phyloP scores from a whole-genome alignment of 441 rosid genomes.

The Euphorbia schlechtendalii region DNA sequence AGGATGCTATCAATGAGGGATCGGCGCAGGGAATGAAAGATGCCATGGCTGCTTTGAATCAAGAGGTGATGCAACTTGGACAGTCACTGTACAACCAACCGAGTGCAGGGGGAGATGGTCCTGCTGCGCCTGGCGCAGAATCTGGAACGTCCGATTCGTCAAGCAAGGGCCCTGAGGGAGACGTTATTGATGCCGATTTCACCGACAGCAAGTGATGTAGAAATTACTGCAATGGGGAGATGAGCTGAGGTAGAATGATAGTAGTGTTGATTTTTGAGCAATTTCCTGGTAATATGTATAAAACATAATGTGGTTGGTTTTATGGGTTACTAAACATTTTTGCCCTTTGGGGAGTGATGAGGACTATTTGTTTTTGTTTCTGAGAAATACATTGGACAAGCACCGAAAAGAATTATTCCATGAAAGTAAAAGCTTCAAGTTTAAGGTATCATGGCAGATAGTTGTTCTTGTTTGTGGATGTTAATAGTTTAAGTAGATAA shows the following conservation, averaged over 20 bases:
- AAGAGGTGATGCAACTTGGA: slow-evolving; percentile 92
- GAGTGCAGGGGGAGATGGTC: slow-evolving; percentile 49
- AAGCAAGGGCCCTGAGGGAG: slow-evolving; percentile 60
- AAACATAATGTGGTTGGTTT: too few relatives aligned
- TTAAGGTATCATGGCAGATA: too few relatives aligned
- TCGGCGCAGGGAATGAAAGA: slow-evolving; percentile 69
- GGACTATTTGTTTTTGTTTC: too few relatives aligned
- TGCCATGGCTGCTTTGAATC: slow-evolving; percentile 74
- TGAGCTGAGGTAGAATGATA: too few relatives aligned
- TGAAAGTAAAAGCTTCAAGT: too few relatives aligned
- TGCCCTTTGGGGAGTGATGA: neutral
- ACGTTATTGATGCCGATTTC: slow-evolving; percentile 89
- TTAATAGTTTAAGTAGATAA: too few relatives aligned
- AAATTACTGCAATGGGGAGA: neutral
- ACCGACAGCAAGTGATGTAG: slow-evolving; percentile 61
- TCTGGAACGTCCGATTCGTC: slow-evolving; percentile 50
- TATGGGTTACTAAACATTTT: slow-evolving; percentile 4
- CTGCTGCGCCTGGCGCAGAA: slow-evolving; percentile 35
- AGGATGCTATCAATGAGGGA: slow-evolving; percentile 56
- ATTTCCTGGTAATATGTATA: neutral
- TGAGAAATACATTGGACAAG: too few relatives aligned
- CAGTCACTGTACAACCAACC: slow-evolving; percentile 89
- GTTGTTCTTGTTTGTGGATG: too few relatives aligned
- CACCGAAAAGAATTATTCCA: too few relatives aligned
- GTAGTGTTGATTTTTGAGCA: slow-evolving; percentile 19